A percentile compares a stretch with the other conserved stretches of the same genome.
These are phyloP conservation scores for Poa annua DNA, from an alignment of 176 grass and related monocot genomes.

Conservation along the genomic window DNA sequence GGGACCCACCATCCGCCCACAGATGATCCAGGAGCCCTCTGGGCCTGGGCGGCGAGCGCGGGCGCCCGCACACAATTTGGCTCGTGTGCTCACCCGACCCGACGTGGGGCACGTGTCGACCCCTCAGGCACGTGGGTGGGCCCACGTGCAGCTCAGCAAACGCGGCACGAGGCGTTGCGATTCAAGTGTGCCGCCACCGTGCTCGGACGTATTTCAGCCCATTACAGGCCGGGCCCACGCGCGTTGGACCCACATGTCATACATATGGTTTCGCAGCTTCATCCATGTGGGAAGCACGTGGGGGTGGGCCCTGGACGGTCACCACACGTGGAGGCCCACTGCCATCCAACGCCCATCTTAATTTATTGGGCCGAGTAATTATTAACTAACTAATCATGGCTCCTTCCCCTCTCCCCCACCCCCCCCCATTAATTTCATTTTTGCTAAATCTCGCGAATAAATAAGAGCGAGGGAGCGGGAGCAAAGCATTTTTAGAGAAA, in stretches of 20 bases:
- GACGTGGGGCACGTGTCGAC: constrained; percentile 39
- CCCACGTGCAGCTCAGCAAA: neutral
- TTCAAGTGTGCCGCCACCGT: neutral
- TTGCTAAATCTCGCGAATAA: constrained; percentile 50
- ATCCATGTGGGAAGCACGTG: neutral
- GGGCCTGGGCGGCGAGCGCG: neutral
- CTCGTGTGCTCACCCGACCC: constrained; percentile 28
- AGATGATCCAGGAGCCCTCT: constrained; percentile 16
- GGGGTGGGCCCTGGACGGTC: neutral
- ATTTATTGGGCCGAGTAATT: constrained; percentile 17
- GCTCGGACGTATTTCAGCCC: neutral
- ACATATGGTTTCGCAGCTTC: rapidly evolving
- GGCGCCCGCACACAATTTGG: constrained; percentile 15
- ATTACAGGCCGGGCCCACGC: rapidly evolving
- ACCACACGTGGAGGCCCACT: neutral
- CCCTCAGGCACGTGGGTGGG: constrained; percentile 22
- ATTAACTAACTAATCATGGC: constrained; percentile 40
- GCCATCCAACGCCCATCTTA: constrained; percentile 12
- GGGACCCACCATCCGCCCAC: neutral
- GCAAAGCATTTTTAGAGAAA: neutral
- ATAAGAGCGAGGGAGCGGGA: constrained; percentile 24
- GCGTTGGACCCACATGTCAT: rapidly evolving
- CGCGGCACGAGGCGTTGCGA: constrained; percentile 8
- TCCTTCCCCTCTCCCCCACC: neutral
- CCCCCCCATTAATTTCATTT: neutral